Conservation (phyloP, 2,329 filamentous ascomycete species). For the Pestalotiopsis sp. region DNA sequence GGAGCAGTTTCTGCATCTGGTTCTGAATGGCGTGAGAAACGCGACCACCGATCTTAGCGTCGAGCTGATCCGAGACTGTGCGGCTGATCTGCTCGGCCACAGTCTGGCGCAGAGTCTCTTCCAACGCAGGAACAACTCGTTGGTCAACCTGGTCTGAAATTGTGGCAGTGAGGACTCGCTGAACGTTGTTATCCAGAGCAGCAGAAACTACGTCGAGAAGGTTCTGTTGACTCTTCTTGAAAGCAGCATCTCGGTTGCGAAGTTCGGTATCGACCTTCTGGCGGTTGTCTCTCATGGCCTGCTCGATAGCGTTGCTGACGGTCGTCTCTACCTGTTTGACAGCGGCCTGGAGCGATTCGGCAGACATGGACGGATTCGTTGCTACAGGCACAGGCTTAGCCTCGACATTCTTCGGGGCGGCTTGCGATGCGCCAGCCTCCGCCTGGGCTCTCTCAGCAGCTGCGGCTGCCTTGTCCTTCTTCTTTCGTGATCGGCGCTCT, state of each 20-base stretch:
- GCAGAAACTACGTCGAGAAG: slow-evolving; percentile 60
- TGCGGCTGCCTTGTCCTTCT: slow-evolving; percentile 61
- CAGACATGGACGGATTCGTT: slow-evolving; percentile 25
- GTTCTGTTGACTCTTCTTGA: slow-evolving; percentile 54
- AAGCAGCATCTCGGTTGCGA: slow-evolving; percentile 50
- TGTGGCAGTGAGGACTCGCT: slow-evolving; percentile 75
- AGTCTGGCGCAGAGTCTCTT: slow-evolving; percentile 65
- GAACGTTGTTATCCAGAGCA: slow-evolving; percentile 63
- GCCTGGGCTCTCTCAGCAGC: slow-evolving; percentile 53
- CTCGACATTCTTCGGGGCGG: slow-evolving; percentile 37
- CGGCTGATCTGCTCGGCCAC: slow-evolving; percentile 70
- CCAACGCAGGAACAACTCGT: slow-evolving; percentile 74
- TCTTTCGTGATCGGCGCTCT: slow-evolving; percentile 34
- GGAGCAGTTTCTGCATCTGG: slow-evolving; percentile 73
- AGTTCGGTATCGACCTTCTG: slow-evolving; percentile 68
- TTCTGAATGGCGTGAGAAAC: slow-evolving; percentile 68
- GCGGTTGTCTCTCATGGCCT: slow-evolving; percentile 63
- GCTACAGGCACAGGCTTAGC: slow-evolving; percentile 23
- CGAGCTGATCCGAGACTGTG: slow-evolving; percentile 72
- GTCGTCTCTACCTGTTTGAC: slow-evolving; percentile 53
- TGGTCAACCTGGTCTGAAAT: slow-evolving; percentile 75
- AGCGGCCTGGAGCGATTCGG: slow-evolving; percentile 55
- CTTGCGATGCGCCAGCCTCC: slow-evolving; percentile 40
- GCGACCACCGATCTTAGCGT: slow-evolving; percentile 66
- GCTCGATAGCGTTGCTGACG: slow-evolving; percentile 52